Conservation (phyloP, 2,329 filamentous ascomycete genomes). For the Colletotrichum caudatum region DNA sequence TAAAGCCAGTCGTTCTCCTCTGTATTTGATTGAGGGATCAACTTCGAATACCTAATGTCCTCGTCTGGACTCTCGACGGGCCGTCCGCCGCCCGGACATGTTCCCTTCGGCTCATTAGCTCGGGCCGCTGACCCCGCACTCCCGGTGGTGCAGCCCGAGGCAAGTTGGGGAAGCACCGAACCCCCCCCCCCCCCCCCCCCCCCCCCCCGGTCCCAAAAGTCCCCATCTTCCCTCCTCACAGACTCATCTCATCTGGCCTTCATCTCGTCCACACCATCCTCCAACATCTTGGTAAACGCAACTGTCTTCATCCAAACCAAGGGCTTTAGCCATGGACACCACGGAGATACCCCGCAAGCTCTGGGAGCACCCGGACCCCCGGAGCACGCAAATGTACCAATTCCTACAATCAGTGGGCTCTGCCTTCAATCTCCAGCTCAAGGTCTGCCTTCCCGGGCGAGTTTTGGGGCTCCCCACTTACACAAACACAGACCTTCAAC, state of each 20-base stretch:
- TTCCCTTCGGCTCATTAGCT: constrained; percentile 23
- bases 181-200: constrained; percentile 3
- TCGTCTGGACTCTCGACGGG: not conserved
- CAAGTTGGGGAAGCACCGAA: constrained; percentile 34
- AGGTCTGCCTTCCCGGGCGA: constrained; percentile 51
- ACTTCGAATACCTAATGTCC: not conserved
- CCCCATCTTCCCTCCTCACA: constrained; percentile 10
- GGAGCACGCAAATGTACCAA: constrained; percentile 72
- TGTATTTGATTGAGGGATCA: not conserved
- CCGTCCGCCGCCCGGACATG: constrained; percentile 1
- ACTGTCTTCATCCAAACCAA: not conserved
- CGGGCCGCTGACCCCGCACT: constrained; percentile 36
- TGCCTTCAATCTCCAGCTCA: constrained; percentile 66
- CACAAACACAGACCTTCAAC: constrained; percentile 66
- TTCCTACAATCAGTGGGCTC: constrained; percentile 76
- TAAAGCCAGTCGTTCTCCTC: not conserved
- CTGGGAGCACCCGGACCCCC: constrained; percentile 74
- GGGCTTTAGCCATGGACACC: constrained; percentile 47
- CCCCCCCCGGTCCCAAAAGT: not conserved
- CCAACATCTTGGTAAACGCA: not conserved
- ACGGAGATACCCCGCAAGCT: constrained; percentile 68
- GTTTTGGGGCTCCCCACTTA: constrained; percentile 10
- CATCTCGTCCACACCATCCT: not conserved
- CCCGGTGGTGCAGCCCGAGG: constrained; percentile 38
- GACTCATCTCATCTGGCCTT: not conserved